Percentiles rank a stretch among this genome's conserved stretches.
Conservation (phyloP, 306 rosid species). For the Rosa lucieae region DNA sequence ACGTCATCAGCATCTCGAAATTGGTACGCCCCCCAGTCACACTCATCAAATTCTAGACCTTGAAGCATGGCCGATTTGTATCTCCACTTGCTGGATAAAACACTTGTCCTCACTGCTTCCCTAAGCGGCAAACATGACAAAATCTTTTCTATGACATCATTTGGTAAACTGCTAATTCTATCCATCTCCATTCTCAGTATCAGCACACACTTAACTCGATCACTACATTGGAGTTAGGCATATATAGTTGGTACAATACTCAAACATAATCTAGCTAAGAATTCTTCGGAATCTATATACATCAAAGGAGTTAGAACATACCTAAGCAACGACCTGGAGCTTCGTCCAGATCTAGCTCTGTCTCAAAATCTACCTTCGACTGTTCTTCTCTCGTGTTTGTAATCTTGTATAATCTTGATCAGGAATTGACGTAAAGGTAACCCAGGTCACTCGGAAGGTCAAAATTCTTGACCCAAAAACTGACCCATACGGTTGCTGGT, state of each 20-base stretch:
- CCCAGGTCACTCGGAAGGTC: too few relatives aligned
- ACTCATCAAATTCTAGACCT: slow-evolving; percentile 44
- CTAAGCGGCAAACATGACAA: slow-evolving; percentile 41
- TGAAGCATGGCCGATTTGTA: slow-evolving; percentile 53
- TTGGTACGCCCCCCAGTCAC: background rate
- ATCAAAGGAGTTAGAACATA: background rate
- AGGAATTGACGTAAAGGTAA: too few relatives aligned
- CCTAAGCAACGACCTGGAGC: background rate
- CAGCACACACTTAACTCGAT: background rate
- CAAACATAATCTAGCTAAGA: background rate
- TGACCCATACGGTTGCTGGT: too few relatives aligned
- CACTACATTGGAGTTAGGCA: too few relatives aligned
- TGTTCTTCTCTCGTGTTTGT: background rate
- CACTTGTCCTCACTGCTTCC: slow-evolving; percentile 61
- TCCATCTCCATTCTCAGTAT: slow-evolving; percentile 38
- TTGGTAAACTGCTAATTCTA: slow-evolving; percentile 47
- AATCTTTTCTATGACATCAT: slow-evolving; percentile 43
- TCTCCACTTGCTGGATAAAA: slow-evolving; percentile 62
- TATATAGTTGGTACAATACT: background rate
- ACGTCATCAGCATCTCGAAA: too few relatives aligned
- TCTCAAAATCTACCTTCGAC: background rate
- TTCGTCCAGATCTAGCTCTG: background rate
- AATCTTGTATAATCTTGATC: slow-evolving; percentile 19
- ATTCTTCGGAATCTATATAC: background rate
- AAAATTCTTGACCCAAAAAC: too few relatives aligned